A percentile compares a stretch with the other conserved stretches of the same genome.
phyloP scores from a whole-genome alignment of 192 early-diverging fungal species.

The Podila epicladia region DNA sequence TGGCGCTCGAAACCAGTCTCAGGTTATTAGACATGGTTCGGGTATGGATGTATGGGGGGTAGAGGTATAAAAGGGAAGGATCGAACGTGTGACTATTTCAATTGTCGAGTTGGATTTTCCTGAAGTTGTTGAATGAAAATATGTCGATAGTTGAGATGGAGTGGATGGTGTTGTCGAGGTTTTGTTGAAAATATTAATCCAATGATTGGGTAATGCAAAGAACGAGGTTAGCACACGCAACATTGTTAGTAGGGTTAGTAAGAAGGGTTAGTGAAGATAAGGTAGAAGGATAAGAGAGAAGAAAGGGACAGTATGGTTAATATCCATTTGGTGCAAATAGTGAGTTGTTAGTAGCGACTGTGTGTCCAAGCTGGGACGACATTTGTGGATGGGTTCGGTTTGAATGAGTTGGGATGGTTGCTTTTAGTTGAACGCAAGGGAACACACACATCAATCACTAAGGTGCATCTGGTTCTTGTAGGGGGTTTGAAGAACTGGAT shows the following conservation, averaged over 20 bases:
- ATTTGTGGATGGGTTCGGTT: too few relatives aligned
- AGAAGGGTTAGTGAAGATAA: neutral
- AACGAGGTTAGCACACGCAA: neutral
- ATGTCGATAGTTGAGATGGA: too few relatives aligned
- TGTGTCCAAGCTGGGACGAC: too few relatives aligned
- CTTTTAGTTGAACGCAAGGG: too few relatives aligned
- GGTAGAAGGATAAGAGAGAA: neutral
- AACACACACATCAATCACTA: too few relatives aligned
- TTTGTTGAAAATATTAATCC: neutral
- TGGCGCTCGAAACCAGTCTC: slow-evolving; percentile 36
- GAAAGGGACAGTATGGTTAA: neutral
- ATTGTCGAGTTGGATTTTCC: neutral
- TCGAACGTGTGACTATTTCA: neutral
- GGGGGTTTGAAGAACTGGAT: neutral
- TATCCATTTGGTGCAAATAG: neutral
- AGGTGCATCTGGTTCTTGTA: too few relatives aligned
- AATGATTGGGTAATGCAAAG: neutral
- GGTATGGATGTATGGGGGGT: neutral
- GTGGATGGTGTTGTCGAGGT: neutral
- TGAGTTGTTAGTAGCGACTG: too few relatives aligned
- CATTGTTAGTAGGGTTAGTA: neutral
- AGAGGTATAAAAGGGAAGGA: neutral
- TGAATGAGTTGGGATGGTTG: neutral
- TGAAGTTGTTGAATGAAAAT: neutral
- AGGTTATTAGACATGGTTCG: slow-evolving; percentile 23